Conservation (phyloP, 1,139 yeast genomes). For the Blastobotrys illinoisensis region DNA sequence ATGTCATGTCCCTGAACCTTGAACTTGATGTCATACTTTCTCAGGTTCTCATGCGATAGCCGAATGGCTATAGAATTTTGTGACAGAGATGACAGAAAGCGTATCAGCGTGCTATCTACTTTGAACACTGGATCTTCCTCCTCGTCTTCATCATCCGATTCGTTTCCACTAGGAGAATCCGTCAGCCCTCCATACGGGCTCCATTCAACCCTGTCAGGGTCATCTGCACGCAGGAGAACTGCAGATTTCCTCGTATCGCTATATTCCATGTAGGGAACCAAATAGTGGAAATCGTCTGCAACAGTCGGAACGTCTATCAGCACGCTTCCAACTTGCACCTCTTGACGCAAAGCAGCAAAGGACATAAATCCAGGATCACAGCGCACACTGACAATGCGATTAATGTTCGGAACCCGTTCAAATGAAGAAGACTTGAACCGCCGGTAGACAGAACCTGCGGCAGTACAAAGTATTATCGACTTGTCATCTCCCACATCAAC, state of each 20-base stretch:
- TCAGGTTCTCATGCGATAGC: neutral
- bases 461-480: slow-evolving; percentile 59
- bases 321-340: slow-evolving; percentile 26
- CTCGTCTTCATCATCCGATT: slow-evolving; percentile 7
- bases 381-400: slow-evolving; percentile 51
- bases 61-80: slow-evolving; percentile 4
- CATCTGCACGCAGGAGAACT: slow-evolving; percentile 8
- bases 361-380: slow-evolving; percentile 66
- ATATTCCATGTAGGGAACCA: slow-evolving; percentile 23
- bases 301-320: slow-evolving; percentile 17
- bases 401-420: slow-evolving; percentile 47
- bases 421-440: slow-evolving; percentile 27
- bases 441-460: slow-evolving; percentile 57
- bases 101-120: slow-evolving; percentile 2
- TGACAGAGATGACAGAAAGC: neutral
- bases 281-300: slow-evolving; percentile 24
- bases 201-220: neutral
- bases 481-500: slow-evolving; percentile 68
- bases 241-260: slow-evolving; percentile 4
- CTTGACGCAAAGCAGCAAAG: slow-evolving; percentile 66
- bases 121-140: slow-evolving; percentile 3
- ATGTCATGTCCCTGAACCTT: slow-evolving; percentile 3
- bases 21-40: slow-evolving; percentile 1
- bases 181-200: neutral
- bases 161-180: slow-evolving; percentile 4